A percentile compares a stretch with the other conserved stretches of the same genome.
These are phyloP conservation scores for Fusarium papillatum DNA, from an alignment of 2,329 filamentous ascomycete species.

Conservation along the genomic window DNA sequence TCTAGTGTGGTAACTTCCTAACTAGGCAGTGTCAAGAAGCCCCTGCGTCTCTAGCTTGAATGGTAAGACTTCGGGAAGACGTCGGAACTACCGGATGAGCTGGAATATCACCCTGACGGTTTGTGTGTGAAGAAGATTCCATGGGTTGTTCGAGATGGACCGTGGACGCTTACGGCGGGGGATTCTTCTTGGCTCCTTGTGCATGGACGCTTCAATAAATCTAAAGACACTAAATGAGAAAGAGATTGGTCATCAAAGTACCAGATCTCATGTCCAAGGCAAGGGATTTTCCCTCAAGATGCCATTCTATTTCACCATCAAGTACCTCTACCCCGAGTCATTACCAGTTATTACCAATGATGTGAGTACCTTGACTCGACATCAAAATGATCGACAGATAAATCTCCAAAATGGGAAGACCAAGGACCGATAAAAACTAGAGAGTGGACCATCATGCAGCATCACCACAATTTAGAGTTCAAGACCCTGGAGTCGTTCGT, in stretches of 20 bases:
- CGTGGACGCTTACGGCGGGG: background rate
- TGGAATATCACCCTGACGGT: background rate
- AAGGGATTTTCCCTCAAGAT: background rate
- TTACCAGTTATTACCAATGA: constrained; percentile 1
- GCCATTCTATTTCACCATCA: background rate
- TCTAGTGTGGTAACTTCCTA: background rate
- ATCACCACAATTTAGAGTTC: constrained; percentile 1
- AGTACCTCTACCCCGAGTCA: background rate
- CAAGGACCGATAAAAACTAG: constrained; percentile 2
- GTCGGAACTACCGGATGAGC: background rate
- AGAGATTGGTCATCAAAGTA: background rate
- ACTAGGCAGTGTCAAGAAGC: background rate
- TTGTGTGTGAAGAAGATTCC: background rate
- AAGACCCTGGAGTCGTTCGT: background rate
- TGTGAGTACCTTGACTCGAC: background rate
- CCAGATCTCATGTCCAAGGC: background rate
- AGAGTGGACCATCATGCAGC: background rate
- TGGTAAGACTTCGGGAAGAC: background rate
- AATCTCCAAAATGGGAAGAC: background rate
- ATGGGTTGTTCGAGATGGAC: background rate
- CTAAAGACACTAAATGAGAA: background rate
- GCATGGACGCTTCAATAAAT: background rate
- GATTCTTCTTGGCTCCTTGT: background rate
- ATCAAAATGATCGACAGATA: background rate
- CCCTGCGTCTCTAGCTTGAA: background rate